phyloP scores from a whole-genome alignment of 2,329 filamentous ascomycete genomes.

The Sporothrix pseudoabietina region DNA sequence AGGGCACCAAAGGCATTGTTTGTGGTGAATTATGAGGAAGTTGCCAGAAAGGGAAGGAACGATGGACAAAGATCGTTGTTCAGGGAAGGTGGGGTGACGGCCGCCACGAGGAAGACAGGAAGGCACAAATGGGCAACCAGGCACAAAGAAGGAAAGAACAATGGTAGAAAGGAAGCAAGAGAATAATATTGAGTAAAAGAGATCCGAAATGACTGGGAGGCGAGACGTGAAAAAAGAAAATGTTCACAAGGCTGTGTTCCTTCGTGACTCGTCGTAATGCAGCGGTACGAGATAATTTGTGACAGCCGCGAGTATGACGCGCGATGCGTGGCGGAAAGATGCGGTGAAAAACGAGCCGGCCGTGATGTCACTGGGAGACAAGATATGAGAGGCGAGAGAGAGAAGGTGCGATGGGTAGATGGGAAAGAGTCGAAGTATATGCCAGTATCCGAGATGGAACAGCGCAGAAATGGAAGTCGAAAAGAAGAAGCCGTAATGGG shows the following conservation, averaged over 20 bases:
- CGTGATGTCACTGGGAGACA: slow-evolving; percentile 14
- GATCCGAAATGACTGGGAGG: background rate
- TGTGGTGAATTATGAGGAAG: slow-evolving; percentile 10
- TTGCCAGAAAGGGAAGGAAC: slow-evolving; percentile 27
- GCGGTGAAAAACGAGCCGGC: background rate
- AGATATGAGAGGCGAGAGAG: background rate
- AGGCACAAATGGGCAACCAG: slow-evolving; percentile 1
- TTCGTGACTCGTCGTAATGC: background rate
- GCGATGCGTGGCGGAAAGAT: background rate
- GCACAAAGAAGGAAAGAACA: slow-evolving; percentile 8
- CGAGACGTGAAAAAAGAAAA: background rate
- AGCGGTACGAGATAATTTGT: background rate
- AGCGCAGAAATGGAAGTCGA: background rate
- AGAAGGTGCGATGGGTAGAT: background rate
- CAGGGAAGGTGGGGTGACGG: slow-evolving; percentile 10
- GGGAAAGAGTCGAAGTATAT: slow-evolving; percentile 5
- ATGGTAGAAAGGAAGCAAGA: background rate
- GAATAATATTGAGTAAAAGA: background rate
- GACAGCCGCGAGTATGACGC: background rate
- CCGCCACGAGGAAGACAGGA: background rate
- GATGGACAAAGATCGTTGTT: slow-evolving; percentile 27
- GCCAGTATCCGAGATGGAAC: background rate
- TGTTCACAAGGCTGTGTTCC: background rate
- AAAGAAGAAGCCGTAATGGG: background rate
- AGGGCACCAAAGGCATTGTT: slow-evolving; percentile 28